phyloP scores from a whole-genome alignment of 352 stramenopile species.

The Phytophthora fragariae region DNA sequence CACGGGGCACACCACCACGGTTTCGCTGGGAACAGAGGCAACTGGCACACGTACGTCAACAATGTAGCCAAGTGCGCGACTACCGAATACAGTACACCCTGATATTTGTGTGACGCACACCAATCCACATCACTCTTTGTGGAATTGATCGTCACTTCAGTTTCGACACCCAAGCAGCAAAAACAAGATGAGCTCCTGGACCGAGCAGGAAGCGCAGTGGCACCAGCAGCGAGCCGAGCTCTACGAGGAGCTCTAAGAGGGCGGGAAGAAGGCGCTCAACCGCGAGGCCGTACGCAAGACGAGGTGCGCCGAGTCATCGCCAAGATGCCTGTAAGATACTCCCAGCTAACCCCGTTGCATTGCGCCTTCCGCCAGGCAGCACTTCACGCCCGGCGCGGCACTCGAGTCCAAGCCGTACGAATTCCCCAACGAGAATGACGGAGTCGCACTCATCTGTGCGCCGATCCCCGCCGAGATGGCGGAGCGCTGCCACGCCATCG shows the following conservation, averaged over 20 bases:
- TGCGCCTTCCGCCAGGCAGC: conserved; percentile 28
- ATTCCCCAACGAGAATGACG: conserved; percentile 54
- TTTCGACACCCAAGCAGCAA: conserved; percentile 35
- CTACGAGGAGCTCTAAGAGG: conserved; percentile 47
- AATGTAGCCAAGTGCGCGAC: conserved; percentile 21
- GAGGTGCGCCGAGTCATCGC: conserved; percentile 33
- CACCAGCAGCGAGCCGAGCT: conserved; percentile 46
- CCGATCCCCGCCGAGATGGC: conserved; percentile 51
- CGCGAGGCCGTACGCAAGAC: conserved; percentile 45
- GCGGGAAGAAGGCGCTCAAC: conserved; percentile 47
- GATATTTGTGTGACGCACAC: conserved; percentile 1
- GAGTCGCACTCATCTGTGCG: conserved; percentile 58
- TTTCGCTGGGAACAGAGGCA: conserved; percentile 33
- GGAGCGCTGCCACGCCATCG: conserved; percentile 46
- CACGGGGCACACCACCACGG: conserved; percentile 43
- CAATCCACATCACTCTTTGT: neutral
- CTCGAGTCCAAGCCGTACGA: conserved; percentile 61
- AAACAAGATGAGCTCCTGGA: conserved; percentile 36
- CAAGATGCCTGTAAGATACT: neutral
- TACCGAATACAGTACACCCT: neutral
- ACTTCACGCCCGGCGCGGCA: conserved; percentile 43
- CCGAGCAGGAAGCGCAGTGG: conserved; percentile 51
- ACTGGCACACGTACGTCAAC: neutral
- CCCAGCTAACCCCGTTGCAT: neutral
- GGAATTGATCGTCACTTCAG: conserved; percentile 17